Evolutionary conservation across 768 basidiomycete species (phyloP).

Genomic region (Mycena metata): DNA sequence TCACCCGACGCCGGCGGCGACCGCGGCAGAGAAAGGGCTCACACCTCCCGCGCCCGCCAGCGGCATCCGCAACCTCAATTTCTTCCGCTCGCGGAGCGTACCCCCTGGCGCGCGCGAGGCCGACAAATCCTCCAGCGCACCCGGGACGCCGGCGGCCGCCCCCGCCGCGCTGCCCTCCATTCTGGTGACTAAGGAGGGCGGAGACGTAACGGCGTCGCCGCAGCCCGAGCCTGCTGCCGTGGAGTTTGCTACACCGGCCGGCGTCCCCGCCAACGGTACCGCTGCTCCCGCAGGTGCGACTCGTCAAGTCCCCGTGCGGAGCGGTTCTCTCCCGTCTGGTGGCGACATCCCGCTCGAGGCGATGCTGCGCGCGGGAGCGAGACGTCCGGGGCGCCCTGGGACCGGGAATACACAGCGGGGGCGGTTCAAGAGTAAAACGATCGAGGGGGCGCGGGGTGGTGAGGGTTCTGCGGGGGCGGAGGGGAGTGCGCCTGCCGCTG

Average conservation of each 20-base stretch:
- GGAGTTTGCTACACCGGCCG: constrained; percentile 3
- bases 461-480: not conserved
- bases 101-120: constrained; percentile 50
- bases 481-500: constrained; percentile 12
- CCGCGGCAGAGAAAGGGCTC: constrained; percentile 42
- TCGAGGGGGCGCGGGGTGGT: constrained; percentile 6
- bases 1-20: constrained; percentile 14
- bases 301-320: constrained; percentile 10
- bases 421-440: constrained; percentile 33
- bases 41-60: constrained; percentile 31
- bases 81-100: constrained; percentile 56
- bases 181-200: constrained; percentile 15
- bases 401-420: constrained; percentile 19
- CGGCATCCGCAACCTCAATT: constrained; percentile 46
- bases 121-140: constrained; percentile 28
- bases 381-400: constrained; percentile 24
- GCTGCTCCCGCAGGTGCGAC: no score
- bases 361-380: constrained; percentile 34
- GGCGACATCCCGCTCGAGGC: constrained; percentile 34
- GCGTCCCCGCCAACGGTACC: not conserved
- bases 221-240: constrained; percentile 28
- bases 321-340: constrained; percentile 27
- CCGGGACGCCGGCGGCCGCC: constrained; percentile 17
- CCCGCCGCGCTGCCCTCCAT: constrained; percentile 25
- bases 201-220: constrained; percentile 15